Evolutionary conservation across 495 filamentous ascomycete species (phyloP).

Genomic region (Pyronema omphalodes): DNA sequence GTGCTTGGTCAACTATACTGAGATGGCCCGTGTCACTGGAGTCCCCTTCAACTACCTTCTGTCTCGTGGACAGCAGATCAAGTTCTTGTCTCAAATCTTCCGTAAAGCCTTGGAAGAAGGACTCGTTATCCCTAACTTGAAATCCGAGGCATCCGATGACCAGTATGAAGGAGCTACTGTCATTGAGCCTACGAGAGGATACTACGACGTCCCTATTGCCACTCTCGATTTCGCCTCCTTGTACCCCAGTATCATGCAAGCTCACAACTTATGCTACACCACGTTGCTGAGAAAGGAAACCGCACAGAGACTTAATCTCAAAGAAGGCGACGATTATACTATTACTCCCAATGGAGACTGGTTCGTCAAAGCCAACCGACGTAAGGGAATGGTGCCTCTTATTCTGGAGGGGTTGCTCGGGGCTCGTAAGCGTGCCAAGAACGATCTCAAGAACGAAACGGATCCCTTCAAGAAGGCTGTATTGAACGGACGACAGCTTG

Average conservation of each 20-base stretch:
- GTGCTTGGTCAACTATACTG: slow-evolving; percentile 92
- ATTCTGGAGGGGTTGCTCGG: slow-evolving; percentile 84
- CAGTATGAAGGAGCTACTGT: slow-evolving; percentile 97
- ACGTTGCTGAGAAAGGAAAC: slow-evolving; percentile 70
- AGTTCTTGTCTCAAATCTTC: slow-evolving; percentile 94
- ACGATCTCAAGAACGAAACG: slow-evolving; percentile 74
- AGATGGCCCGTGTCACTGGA: slow-evolving; percentile 98
- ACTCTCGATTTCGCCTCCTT: slow-evolving; percentile 98
- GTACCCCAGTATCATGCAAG: slow-evolving; percentile 97
- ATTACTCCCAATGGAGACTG: slow-evolving; percentile 84
- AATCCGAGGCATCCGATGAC: slow-evolving; percentile 43
- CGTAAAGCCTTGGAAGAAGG: slow-evolving; percentile 82
- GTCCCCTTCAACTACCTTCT: slow-evolving; percentile 94
- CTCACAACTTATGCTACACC: slow-evolving; percentile 96
- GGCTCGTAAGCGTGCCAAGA: slow-evolving; percentile 85
- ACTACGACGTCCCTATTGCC: slow-evolving; percentile 84
- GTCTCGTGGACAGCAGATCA: slow-evolving; percentile 84
- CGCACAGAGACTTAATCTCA: slow-evolving; percentile 50
- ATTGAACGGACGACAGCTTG: slow-evolving; percentile 89
- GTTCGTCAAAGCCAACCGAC: slow-evolving; percentile 72
- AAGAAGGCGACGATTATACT: slow-evolving; percentile 87
- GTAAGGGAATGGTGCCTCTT: slow-evolving; percentile 82
- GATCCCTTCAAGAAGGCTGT: slow-evolving; percentile 97
- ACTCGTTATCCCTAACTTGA: slow-evolving; percentile 77
- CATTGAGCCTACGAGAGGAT: slow-evolving; percentile 83